Percentiles rank a stretch among this genome's conserved stretches.
Evolutionary conservation across 164 flowering plant species (phyloP).

Genomic region (Cinnamomum chago): DNA sequence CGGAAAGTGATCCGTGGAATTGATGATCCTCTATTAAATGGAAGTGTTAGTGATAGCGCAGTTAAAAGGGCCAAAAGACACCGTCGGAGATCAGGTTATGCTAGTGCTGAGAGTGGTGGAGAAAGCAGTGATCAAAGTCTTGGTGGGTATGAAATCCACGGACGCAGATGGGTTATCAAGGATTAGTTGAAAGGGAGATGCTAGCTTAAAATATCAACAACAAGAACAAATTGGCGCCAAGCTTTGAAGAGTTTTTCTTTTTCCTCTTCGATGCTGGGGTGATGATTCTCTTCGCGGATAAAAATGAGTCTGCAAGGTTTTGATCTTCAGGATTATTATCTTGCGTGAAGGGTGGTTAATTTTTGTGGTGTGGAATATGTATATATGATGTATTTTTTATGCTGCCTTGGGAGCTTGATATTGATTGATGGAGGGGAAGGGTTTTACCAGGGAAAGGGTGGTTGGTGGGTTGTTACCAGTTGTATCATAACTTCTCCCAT

Average conservation of each 20-base stretch:
- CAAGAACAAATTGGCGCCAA: not conserved
- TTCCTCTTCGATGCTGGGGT: not conserved
- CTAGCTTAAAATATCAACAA: not conserved
- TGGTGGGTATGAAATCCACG: constrained; percentile 57
- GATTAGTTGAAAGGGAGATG: constrained; percentile 30
- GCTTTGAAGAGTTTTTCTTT: not conserved
- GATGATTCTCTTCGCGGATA: not conserved
- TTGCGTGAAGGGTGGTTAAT: too few relatives aligned
- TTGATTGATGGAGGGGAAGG: too few relatives aligned
- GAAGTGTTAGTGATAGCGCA: constrained; percentile 84
- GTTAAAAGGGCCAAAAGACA: constrained; percentile 56
- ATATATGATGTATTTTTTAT: too few relatives aligned
- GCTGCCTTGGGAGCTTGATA: too few relatives aligned
- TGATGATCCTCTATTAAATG: constrained; percentile 90
- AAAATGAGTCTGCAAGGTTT: not conserved
- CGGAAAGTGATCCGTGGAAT: constrained; percentile 77
- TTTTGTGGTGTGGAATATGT: too few relatives aligned
- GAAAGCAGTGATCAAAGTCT: constrained; percentile 80
- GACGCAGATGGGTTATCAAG: constrained; percentile 79
- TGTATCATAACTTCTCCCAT: too few relatives aligned
- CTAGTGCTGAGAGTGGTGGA: constrained; percentile 87
- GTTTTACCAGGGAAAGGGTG: too few relatives aligned
- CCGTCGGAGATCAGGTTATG: constrained; percentile 60
- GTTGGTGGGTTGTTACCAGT: too few relatives aligned
- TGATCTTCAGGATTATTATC: too few relatives aligned